Evolutionary conservation across 164 flowering plant genomes (phyloP), one percentile per base, ranked within the genome.

Genomic region (Protea cynaroides): DNA sequence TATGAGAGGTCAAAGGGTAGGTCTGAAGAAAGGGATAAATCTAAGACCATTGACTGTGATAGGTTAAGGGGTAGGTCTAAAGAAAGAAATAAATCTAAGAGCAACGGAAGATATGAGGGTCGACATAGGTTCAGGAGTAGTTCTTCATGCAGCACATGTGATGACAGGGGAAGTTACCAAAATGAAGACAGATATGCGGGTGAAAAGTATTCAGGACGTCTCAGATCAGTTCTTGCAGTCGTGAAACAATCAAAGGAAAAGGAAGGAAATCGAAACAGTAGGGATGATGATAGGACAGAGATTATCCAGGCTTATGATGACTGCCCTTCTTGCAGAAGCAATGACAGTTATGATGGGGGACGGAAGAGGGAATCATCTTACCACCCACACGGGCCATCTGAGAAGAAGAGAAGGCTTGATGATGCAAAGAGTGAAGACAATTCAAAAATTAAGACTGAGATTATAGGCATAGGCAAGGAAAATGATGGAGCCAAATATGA

Each of bases 251-350:
- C 50, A 18, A 66, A 72, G 19, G 78, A 76, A 17, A 63, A 68
- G 43, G 75, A 69, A 38, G 75, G 37, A 17, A 64, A 65, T 46
- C 58, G 56, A 62, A 64, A 55, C 19, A 52, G 25, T 64, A 72
- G 75, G 54, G 83, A 76, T 56, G 83, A 61, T 49, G 36, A 64
- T 25, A 75, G 79, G 67, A 88, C 83, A 56, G 91, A 83, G 69
- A 78, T 82, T 52, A 66, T 76, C 22, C 79, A 77, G 71, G 83
- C 81, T 55, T 65, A 74, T 58, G 82, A 88, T 72, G 89, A 83
- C 46, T 81, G 74, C 70, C 90, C 90, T 70, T 79, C 85, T 70
- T 63, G 76, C 58, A 76, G 76, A 81, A 85, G 88, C 69, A 76
- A 76, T 76, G 91, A 82, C 47, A 85, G 88, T 71, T 72, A 71